Evolutionary conservation across 345 rosid species (phyloP), one percentile per base, ranked within the genome.

Genomic region (Gossypium anomalum): DNA sequence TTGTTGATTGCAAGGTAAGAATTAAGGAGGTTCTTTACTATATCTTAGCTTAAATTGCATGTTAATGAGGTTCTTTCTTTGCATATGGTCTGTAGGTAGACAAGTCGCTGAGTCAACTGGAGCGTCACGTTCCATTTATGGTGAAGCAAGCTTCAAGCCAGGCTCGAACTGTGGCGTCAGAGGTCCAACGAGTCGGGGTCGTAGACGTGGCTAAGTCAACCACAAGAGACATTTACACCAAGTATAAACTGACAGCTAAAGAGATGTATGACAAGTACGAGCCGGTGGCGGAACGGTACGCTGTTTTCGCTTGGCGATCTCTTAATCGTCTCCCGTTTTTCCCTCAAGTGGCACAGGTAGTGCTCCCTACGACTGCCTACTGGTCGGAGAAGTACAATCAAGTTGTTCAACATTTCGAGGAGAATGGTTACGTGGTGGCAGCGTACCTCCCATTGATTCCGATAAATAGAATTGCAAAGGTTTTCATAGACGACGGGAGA

Each of bases 361-460:
- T 78, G 11, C 83, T 86, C 20, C 94, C 94, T 3, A 84, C 86
- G 7, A 89, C 84, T 45, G 90, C 90, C 22, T 85, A 83, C 73
- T 92, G 94, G 89, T 84, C 86, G 1, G 91, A 85, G 16, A 90
- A 83, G 85, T 94, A 94, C 72, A 94, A 94, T 74, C 78, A 78
- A 25, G 70, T 59, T 14, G 91, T 89, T 65, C 55, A 79, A 45
- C 74, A 58, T 25, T 65, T 79, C 0, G 83, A 78, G 0, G 91
- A 89, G 71, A 82, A 81, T 59, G 92, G 84, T 13, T 86, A 80
- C 69, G 25, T 72, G 29, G 83, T 77, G 69, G 86, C 86, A 1
- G 55, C 75, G 16, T 84, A 84, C 72, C 75, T 92, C 64, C 94
- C 93, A 25, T 72, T 87, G 86, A 83, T 92, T 66, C 97, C 94